Evolutionary conservation across 352 stramenopile genomes (phyloP).

Genomic region (Globisporangium spinosum): DNA sequence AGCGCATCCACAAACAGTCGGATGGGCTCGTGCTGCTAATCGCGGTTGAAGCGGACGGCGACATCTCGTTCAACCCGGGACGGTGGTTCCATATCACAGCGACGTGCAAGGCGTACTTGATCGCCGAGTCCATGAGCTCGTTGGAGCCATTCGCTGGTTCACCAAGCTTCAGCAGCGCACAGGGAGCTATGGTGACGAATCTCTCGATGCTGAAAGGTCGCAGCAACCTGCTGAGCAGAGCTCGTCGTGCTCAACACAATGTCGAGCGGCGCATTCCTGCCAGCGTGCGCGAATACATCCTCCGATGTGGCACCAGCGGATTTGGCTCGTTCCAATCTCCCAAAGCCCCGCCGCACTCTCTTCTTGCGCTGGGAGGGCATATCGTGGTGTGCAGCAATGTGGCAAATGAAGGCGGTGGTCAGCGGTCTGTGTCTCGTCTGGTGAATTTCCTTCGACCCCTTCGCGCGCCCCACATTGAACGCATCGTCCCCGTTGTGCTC

Average conservation of each 20-base stretch:
- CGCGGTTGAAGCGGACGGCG: slow-evolving; percentile 57
- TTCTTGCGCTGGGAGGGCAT: slow-evolving; percentile 54
- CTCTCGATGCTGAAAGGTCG: slow-evolving; percentile 31
- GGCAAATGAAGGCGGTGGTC: slow-evolving; percentile 49
- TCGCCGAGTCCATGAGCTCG: slow-evolving; percentile 63
- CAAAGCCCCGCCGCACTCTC: slow-evolving; percentile 30
- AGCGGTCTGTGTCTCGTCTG: slow-evolving; percentile 56
- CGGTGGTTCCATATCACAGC: slow-evolving; percentile 46
- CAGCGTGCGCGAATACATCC: slow-evolving; percentile 58
- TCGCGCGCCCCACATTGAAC: slow-evolving; percentile 63
- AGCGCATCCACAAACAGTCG: slow-evolving; percentile 68
- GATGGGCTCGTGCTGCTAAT: slow-evolving; percentile 73
- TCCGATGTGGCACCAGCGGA: slow-evolving; percentile 29
- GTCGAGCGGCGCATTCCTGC: slow-evolving; percentile 65
- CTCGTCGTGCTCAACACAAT: slow-evolving; percentile 63
- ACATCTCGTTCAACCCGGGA: slow-evolving; percentile 76
- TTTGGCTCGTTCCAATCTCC: slow-evolving; percentile 35
- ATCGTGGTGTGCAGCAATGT: slow-evolving; percentile 84
- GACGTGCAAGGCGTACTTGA: slow-evolving; percentile 67
- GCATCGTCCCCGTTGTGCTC: slow-evolving; percentile 66
- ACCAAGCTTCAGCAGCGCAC: slow-evolving; percentile 16
- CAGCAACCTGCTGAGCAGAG: slow-evolving; percentile 43
- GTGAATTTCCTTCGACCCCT: slow-evolving; percentile 77
- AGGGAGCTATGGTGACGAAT: slow-evolving; percentile 27
- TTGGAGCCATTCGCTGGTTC: slow-evolving; percentile 41